Percentiles rank a stretch among this genome's conserved stretches.
Conservation (phyloP, 2,329 filamentous ascomycete species). For the Epichloe brachyelytri region DNA sequence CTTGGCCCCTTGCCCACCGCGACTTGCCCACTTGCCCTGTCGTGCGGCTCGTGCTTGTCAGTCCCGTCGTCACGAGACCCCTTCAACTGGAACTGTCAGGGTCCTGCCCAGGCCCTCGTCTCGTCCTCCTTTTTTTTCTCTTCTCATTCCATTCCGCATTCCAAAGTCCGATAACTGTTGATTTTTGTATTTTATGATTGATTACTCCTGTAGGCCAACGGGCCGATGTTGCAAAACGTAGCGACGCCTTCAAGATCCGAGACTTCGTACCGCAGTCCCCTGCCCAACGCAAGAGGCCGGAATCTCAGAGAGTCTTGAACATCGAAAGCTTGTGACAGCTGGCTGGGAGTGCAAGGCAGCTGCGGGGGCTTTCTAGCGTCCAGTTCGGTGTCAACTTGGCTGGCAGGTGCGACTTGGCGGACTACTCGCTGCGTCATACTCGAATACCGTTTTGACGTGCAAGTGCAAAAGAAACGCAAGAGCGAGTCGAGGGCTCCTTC, state of each 20-base stretch:
- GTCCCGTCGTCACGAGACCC: conserved; percentile 1
- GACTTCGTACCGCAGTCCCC: background rate
- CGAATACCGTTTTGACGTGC: too few species aligned
- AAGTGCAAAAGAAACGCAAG: background rate
- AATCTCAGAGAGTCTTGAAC: background rate
- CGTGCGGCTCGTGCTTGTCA: background rate
- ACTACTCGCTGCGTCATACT: too few species aligned
- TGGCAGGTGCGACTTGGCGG: too few species aligned
- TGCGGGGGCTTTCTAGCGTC: too few species aligned
- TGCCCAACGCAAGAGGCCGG: background rate
- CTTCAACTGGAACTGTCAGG: background rate
- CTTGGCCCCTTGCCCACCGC: background rate
- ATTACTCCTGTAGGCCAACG: background rate
- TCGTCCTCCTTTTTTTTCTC: background rate
- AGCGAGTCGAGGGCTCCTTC: background rate
- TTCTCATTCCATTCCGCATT: background rate
- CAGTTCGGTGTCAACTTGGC: too few species aligned
- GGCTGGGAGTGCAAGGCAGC: background rate
- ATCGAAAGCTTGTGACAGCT: background rate
- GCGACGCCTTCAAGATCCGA: background rate
- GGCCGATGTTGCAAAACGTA: background rate
- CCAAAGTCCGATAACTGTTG: background rate
- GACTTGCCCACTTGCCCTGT: background rate
- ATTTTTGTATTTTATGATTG: background rate
- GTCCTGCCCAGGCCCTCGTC: background rate